phyloP scores from a whole-genome alignment of 1,284 basidiomycete species.

The Anthracocystis walkeri region DNA sequence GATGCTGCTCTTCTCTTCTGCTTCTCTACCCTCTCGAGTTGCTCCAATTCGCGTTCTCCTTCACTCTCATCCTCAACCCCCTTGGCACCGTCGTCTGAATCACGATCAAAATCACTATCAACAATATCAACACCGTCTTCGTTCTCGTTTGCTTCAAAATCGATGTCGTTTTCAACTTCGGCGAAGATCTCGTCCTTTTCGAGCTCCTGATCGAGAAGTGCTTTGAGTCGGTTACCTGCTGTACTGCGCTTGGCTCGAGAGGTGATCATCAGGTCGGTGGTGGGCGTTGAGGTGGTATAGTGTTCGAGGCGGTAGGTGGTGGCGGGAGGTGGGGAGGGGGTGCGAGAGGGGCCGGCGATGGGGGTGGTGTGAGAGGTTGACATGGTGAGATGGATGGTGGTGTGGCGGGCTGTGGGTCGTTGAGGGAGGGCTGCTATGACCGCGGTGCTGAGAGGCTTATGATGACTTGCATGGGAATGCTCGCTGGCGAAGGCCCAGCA shows the following conservation, averaged over 20 bases:
- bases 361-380: conserved; percentile 5
- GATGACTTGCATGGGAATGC: background rate
- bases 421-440: background rate
- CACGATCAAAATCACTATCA: conserved; percentile 65
- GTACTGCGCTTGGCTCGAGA: conserved; percentile 50
- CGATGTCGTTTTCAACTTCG: conserved; percentile 63
- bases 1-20: conserved; percentile 34
- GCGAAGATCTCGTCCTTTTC: conserved; percentile 65
- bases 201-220: conserved; percentile 62
- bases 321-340: conserved; percentile 3
- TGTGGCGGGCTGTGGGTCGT: background rate
- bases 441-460: background rate
- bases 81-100: conserved; percentile 51
- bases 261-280: conserved; percentile 41
- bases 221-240: conserved; percentile 60
- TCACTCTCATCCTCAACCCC: conserved; percentile 40
- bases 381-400: conserved; percentile 2
- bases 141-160: conserved; percentile 58
- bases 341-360: conserved; percentile 9
- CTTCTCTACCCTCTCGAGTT: conserved; percentile 47
- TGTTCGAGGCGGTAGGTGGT: conserved; percentile 43
- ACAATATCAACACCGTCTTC: conserved; percentile 65
- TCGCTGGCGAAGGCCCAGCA: too few species aligned
- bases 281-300: background rate
- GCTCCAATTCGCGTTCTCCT: conserved; percentile 55